phyloP scores from a whole-genome alignment of 768 basidiomycete species.

The Cantharellus cinnabarinus region DNA sequence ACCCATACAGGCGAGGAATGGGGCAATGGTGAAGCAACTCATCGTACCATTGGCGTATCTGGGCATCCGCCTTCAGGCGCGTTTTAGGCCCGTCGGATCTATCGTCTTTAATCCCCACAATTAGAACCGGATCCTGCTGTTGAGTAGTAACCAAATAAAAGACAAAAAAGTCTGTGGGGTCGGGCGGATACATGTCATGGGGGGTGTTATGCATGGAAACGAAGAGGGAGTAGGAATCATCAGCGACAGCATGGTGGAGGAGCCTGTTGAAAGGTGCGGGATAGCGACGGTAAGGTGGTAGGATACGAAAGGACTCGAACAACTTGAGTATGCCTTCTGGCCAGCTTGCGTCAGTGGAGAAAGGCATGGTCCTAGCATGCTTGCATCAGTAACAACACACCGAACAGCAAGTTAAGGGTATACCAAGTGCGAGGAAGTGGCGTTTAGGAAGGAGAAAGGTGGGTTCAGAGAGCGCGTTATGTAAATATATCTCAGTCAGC shows the following conservation, averaged over 20 bases:
- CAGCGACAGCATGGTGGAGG: conserved; percentile 18
- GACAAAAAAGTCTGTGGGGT: conserved; percentile 11
- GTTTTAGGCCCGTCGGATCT: conserved; percentile 12
- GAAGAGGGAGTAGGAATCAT: conserved; percentile 16
- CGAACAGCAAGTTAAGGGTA: too few relatives aligned
- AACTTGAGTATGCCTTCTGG: conserved; percentile 17
- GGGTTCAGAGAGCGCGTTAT: too few relatives aligned
- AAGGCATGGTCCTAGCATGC: conserved; percentile 4
- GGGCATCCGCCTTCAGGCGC: conserved; percentile 17
- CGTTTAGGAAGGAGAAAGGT: too few relatives aligned
- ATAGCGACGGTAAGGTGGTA: conserved; percentile 12
- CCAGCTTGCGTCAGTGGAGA: conserved; percentile 15
- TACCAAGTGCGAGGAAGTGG: too few relatives aligned
- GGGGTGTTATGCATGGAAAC: conserved; percentile 16
- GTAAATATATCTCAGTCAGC: too few relatives aligned
- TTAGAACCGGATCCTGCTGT: conserved; percentile 19
- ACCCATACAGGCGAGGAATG: conserved; percentile 16
- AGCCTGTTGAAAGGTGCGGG: conserved; percentile 23
- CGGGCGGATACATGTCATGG: conserved; percentile 9
- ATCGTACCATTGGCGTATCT: conserved; percentile 16
- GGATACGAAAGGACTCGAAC: conserved; percentile 15
- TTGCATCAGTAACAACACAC: neutral
- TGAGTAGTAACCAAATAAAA: conserved; percentile 17
- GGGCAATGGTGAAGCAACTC: conserved; percentile 16
- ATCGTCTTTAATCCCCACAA: conserved; percentile 19